phyloP scores from a whole-genome alignment of 805 yeast species.

The Wickerhamiella spandovensis region DNA sequence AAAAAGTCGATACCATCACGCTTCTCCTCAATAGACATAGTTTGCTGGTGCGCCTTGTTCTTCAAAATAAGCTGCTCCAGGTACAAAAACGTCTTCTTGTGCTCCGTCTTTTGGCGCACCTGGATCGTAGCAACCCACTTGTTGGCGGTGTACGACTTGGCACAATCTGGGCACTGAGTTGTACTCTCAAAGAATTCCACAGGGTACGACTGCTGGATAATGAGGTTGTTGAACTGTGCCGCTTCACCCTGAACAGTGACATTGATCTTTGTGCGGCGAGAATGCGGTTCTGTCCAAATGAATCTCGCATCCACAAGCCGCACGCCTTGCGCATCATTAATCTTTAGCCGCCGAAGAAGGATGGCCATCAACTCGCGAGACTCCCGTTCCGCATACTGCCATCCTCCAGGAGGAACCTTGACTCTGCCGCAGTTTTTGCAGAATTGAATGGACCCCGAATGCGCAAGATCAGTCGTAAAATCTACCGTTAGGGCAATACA shows the following conservation, averaged over 20 bases:
- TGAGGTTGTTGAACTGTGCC: conserved; percentile 54
- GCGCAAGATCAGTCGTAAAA: conserved; percentile 79
- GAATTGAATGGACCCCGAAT: conserved; percentile 71
- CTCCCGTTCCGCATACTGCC: conserved; percentile 84
- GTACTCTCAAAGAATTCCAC: conserved; percentile 89
- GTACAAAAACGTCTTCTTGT: conserved; percentile 90
- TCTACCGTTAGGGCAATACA: conserved; percentile 86
- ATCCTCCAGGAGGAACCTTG: conserved; percentile 70
- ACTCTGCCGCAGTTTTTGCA: conserved; percentile 92
- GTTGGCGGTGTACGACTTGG: conserved; percentile 88
- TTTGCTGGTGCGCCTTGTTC: conserved; percentile 87
- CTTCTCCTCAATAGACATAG: conserved; percentile 83
- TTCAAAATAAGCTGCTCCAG: conserved; percentile 88
- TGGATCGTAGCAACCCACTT: conserved; percentile 98
- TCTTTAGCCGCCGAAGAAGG: conserved; percentile 74
- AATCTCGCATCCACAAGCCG: conserved; percentile 86
- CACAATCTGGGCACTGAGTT: conserved; percentile 98
- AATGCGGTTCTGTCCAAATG: conserved; percentile 98
- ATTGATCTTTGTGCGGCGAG: conserved; percentile 83
- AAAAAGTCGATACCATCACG: conserved; percentile 93
- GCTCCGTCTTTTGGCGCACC: conserved; percentile 93
- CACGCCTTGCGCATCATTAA: conserved; percentile 54
- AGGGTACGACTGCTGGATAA: conserved; percentile 86
- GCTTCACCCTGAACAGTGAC: conserved; percentile 96
- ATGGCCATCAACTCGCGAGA: conserved; percentile 77